Evolutionary conservation across 495 filamentous ascomycete genomes (phyloP), one percentile per base, ranked within the genome.

Genomic region (Cairneyella variabilis): DNA sequence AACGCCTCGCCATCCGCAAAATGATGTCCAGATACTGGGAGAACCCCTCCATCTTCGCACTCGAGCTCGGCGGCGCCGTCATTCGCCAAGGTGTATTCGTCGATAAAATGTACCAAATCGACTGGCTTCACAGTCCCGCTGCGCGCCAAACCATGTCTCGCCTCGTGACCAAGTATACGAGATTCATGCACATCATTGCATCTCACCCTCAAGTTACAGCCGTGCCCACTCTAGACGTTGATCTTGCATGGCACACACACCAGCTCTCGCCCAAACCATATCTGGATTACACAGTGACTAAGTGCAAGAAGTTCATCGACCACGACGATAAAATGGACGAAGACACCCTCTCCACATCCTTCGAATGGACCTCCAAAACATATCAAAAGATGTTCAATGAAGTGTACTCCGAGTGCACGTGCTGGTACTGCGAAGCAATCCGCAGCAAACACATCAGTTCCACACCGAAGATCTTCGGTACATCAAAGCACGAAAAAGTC

Each of bases 401-500:
- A 53, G 76, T 86, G 22, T 95, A 93, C 66, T 85, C 78, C 25
- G 85, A 89, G 66, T 95, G 90, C 63, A 90, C 83, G 3, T 96
- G 90, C 69, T 95, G 90, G 89, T 91, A 90, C 64, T 96, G 90
- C 70, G 89, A 93, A 62, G 80, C 84, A 18, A 80, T 87, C 54
- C 83, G 90, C 11, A 78, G 80, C 30, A 66, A 78, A 9, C 80
- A 86, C 65, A 72, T 76, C 27, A 79, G 76, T 18, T 53, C 66
- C 5, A 28, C 77, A 18, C 67, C 66, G 17, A 67, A 64, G 39
- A 42, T 68, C 9, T 63, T 79, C 8, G 63, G 69, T 12, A 48
- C 73, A 1, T 74, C 71, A 21, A 71, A 69, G 43, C 69, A 71
- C 17, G 73, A 77, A 51, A 76, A 74, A 45, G 77, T 82, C 25